Evolutionary conservation across 805 yeast genomes (phyloP), one percentile per base, ranked within the genome.

Genomic region (Candida glaebosa): DNA sequence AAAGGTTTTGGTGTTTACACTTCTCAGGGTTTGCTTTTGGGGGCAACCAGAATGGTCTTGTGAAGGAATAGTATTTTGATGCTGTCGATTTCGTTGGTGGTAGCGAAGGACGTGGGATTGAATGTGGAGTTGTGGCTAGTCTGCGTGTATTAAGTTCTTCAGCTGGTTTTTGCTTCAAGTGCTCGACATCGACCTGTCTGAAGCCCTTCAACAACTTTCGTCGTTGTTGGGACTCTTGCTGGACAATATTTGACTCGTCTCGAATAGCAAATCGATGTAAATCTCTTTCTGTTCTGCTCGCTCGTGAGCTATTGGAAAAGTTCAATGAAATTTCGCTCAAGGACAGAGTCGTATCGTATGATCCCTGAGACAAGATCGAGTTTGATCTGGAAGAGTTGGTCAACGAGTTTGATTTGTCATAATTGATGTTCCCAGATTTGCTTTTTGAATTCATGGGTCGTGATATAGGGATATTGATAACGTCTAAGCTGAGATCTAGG

Each of bases 41-140:
- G 0, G 91, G 90, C 30, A 84, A 60, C 65, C 79, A 75, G 1
- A 72, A 60, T 18, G 86, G 89, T 40, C 91, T 62, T 0, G 89
- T 81, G 18, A 67, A 64, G 0, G 82, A 58, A 10, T 69, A 47
- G 40, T 57, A 54, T 9, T 31, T 37, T 7, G 24, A 20, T 22
- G 14, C 3, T 25, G 36, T 17, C 14, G 15, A 14, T 34, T 49
- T 45, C 18, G 34, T 16, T 10, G 20, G 12, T n/a, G 16, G 26
- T 37, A 25, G 18, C 6, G n/a, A 19, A 20, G 37, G 31, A 39
- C 18, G 14, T 25, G 34, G 5, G 40, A 42, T 19, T 24, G 28
- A 24, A 12, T 24, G 28, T n/a, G n/a, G n/a, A n/a, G n/a, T n/a
- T n/a, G n/a, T n/a, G 12, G 8, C 28, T 12, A 24, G 28, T 24